Conservation (phyloP, 768 basidiomycete species). For the Thelephora aurantiotincta region DNA sequence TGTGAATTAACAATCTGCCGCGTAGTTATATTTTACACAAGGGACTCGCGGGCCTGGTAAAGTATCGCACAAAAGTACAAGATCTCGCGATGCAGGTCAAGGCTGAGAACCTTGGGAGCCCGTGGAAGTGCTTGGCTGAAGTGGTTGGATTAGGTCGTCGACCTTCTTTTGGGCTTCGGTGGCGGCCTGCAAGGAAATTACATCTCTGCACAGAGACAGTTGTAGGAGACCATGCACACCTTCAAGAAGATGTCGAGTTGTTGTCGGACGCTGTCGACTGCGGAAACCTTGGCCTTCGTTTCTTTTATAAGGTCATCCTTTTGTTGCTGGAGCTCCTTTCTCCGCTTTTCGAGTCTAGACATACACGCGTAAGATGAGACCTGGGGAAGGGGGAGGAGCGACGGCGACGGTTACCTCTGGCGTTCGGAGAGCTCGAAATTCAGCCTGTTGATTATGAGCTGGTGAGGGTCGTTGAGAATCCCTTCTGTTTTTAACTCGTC, state of each 20-base stretch:
- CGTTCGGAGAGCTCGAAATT: slow-evolving; percentile 82
- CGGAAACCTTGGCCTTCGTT: slow-evolving; percentile 56
- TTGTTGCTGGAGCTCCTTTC: slow-evolving; percentile 49
- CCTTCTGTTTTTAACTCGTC: slow-evolving; percentile 47
- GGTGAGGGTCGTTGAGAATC: slow-evolving; percentile 56
- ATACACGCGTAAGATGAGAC: slow-evolving; percentile 3
- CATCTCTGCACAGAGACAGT: not conserved
- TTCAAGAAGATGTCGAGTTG: slow-evolving; percentile 70
- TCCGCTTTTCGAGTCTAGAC: slow-evolving; percentile 54
- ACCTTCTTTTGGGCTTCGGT: slow-evolving; percentile 66
- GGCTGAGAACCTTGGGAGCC: slow-evolving; percentile 13
- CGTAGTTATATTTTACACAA: too few species aligned
- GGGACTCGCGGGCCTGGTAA: too few species aligned
- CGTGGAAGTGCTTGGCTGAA: slow-evolving; percentile 18
- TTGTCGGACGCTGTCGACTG: slow-evolving; percentile 64
- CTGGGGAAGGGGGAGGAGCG: slow-evolving; percentile 4
- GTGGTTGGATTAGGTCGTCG: slow-evolving; percentile 43
- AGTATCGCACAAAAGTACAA: not conserved
- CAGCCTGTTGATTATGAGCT: slow-evolving; percentile 77
- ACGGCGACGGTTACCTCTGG: slow-evolving; percentile 45
- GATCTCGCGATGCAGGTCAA: not conserved
- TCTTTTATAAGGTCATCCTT: slow-evolving; percentile 75
- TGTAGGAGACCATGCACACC: slow-evolving; percentile 22
- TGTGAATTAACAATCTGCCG: too few species aligned
- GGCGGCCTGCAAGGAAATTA: slow-evolving; percentile 33